Conservation (phyloP, 2,329 filamentous ascomycete genomes). For the Cordyceps militaris region DNA sequence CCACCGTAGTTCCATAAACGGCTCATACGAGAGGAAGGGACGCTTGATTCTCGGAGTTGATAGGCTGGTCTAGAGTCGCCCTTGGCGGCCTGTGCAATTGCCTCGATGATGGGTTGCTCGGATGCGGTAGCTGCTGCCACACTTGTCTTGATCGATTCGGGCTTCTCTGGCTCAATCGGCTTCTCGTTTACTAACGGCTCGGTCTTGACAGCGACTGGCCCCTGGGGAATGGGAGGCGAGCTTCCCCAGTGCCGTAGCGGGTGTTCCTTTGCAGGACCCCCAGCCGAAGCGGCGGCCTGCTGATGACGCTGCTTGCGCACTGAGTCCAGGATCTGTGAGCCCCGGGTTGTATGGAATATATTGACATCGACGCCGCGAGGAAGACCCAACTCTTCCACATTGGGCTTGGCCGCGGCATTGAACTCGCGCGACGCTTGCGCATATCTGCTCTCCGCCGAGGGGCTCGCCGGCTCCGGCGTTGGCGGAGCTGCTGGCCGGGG, state of each 20-base stretch:
- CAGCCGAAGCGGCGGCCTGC: constrained; percentile 13
- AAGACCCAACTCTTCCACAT: constrained; percentile 25
- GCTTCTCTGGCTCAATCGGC: neutral
- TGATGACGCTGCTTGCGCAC: constrained; percentile 19
- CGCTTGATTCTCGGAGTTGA: constrained; percentile 77
- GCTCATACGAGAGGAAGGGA: constrained; percentile 80
- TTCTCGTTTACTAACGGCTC: neutral
- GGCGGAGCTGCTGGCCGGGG: neutral
- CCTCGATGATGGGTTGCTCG: neutral
- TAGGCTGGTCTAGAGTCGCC: constrained; percentile 37
- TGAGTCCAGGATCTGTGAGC: constrained; percentile 37
- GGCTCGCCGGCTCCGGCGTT: neutral
- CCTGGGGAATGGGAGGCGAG: neutral
- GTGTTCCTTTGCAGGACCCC: constrained; percentile 28
- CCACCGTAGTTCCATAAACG: constrained; percentile 93
- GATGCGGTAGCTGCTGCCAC: neutral
- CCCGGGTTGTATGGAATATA: constrained; percentile 41
- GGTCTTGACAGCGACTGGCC: neutral
- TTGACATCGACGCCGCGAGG: constrained; percentile 38
- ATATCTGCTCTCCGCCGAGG: neutral
- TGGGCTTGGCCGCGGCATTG: constrained; percentile 8
- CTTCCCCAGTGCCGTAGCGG: constrained; percentile 30
- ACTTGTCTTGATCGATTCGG: neutral
- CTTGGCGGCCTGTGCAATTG: neutral
- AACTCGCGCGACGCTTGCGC: constrained; percentile 4